Evolutionary conservation across 2,329 filamentous ascomycete species (phyloP), one percentile per base, ranked within the genome.

Genomic region (Teratosphaeria destructans): DNA sequence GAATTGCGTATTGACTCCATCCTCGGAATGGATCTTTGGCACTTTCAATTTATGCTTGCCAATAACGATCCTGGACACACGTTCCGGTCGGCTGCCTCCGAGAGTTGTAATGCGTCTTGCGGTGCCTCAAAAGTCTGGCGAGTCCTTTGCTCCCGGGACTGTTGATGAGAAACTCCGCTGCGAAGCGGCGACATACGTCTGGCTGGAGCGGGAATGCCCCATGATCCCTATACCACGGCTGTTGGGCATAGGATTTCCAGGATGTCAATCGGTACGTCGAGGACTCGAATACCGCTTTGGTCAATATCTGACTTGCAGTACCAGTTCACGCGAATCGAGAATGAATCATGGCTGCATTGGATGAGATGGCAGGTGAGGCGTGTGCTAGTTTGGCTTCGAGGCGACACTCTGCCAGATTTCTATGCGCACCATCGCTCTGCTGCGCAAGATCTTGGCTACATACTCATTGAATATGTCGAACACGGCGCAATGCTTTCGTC

Each of bases 151-250:
- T 58, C 74, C 75, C 12, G 77, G 75, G 12, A 77, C 72, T 52
- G 69, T 72, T 14, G 72, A 79, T 37, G 76, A 79, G 66, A 79
- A 79, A 67, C 19, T 78, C 2, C 62, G 69, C 19, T 66, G 66
- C 59, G 75, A 78, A 65, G 74, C 70, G 12, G 75, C 70, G 2
- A 74, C 74, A 2, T 78, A 73, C 62, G 66, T 71, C 26, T 77
- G 72, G 73, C 65, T 77, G 3, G 63, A 72, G 43, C 65, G 73
- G 16, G 64, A 76, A 54, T 77, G 72, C 60, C 72, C 72, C 8
- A 57, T 65, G 47, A 64, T 78, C 29, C 72, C 71, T 12, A 72
- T 74, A 29, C 73, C 73, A 57, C 61, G 63, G 53, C 64, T 53
- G 61, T 66, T 14, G 35, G 43, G 29, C 57, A 65, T 14, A 57